Percentiles rank a stretch among this genome's conserved stretches.
phyloP scores from a whole-genome alignment of 2,329 filamentous ascomycete genomes.

The Fusarium nematophilum region DNA sequence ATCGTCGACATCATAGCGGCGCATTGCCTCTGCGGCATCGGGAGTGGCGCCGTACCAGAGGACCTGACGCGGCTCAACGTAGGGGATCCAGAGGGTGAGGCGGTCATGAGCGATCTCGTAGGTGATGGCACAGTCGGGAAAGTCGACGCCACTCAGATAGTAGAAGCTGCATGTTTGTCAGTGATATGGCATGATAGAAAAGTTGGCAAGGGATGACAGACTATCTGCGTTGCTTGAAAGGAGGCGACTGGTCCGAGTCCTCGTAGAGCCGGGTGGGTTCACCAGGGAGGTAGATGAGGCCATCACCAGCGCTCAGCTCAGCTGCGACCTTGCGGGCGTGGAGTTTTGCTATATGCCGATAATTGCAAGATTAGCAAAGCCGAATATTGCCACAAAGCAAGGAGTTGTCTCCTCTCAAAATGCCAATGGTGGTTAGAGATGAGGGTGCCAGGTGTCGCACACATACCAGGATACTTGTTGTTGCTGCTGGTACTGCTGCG shows the following conservation, averaged over 20 bases:
- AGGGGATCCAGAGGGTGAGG: constrained; percentile 79
- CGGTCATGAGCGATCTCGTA: constrained; percentile 69
- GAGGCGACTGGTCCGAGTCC: constrained; percentile 67
- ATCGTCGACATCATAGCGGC: constrained; percentile 75
- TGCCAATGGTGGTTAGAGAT: no score
- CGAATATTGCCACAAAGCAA: not conserved
- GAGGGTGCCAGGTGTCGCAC: constrained; percentile 12
- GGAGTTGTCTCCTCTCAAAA: not conserved
- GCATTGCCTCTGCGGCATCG: constrained; percentile 69
- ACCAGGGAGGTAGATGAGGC: constrained; percentile 68
- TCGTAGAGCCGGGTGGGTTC: constrained; percentile 63
- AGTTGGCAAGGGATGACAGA: constrained; percentile 48
- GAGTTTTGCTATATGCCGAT: constrained; percentile 58
- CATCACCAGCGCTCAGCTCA: constrained; percentile 60
- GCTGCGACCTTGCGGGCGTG: constrained; percentile 68
- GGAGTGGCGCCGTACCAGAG: constrained; percentile 75
- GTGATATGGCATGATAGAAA: not conserved
- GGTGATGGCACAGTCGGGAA: constrained; percentile 65
- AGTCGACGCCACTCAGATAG: constrained; percentile 66
- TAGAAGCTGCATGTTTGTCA: constrained; percentile 60
- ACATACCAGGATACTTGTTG: constrained; percentile 56
- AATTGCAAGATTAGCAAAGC: not conserved
- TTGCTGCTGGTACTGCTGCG: constrained; percentile 30
- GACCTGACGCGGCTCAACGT: constrained; percentile 69
- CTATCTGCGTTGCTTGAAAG: constrained; percentile 70